Evolutionary conservation across 768 basidiomycete species (phyloP), one percentile per base, ranked within the genome.

Genomic region (Suillus placidus): DNA sequence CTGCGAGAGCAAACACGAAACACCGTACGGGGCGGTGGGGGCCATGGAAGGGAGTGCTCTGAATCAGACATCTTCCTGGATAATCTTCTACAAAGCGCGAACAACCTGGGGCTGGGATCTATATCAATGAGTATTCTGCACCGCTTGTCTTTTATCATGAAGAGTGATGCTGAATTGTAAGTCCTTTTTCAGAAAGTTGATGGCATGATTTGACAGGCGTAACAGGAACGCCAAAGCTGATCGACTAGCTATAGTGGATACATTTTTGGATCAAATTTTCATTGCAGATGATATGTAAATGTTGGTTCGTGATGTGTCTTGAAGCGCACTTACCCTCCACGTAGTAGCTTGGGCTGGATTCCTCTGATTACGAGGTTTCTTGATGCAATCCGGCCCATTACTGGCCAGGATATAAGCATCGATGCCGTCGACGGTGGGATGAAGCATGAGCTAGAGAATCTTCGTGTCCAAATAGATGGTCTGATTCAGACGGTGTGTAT

Each of bases 1-100:
- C 83, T 93, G 77, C 87, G 88, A 45, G 89, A 95, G 68, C 84
- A 87, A 42, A 80, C 85, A 43, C 82, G 75, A n/a, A 78, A 69
- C 62, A 72, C 77, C 42, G 74, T 82, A 49, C 68, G 73, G 57
- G 70, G 70, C 60, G 72, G 67, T 58, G 62, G 66, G 23, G 70
- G 67, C 23, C 75, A 67, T 40, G 57, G 72, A 4, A 62, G 66
- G 13, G 72, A 64, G 3, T 70, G 71, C 5, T 84, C 84, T 2
- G 88, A 89, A 37, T 84, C 86, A 0, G 86, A 85, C 61, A 72
- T 79, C 3, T 83, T 83, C 3, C 72, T 93, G 40, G 84, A 88
- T 40, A 89, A 91, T 52, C 74, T 95, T 38, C 76, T 91, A 49
- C 77, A 80, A 18, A 74, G 87, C 7, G 88, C 89, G 0, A 84